Evolutionary conservation across 805 yeast species (phyloP).

Genomic region (Starmerella khaoyaiensis): DNA sequence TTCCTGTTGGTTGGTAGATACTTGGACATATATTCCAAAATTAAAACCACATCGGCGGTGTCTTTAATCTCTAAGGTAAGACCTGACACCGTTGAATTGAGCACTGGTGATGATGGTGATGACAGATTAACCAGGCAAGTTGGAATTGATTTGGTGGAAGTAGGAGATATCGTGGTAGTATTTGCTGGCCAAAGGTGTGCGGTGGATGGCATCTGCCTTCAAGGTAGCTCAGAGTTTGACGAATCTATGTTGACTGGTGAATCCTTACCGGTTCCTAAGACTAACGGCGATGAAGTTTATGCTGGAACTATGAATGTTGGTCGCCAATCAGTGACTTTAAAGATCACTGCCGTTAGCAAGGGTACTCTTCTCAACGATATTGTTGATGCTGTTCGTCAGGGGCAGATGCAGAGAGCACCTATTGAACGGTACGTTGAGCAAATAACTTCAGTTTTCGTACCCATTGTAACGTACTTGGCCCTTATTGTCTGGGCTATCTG

Average conservation of each 20-base stretch:
- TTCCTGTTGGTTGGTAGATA: slow-evolving; percentile 59
- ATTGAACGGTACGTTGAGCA: slow-evolving; percentile 58
- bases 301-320: slow-evolving; percentile 64
- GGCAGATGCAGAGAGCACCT: slow-evolving; percentile 61
- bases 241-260: slow-evolving; percentile 91
- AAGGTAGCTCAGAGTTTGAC: slow-evolving; percentile 73
- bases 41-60: slow-evolving; percentile 54
- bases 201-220: slow-evolving; percentile 56
- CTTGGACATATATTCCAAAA: slow-evolving; percentile 53
- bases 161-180: slow-evolving; percentile 62
- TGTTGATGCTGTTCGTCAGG: slow-evolving; percentile 55
- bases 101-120: background rate
- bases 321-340: slow-evolving; percentile 39
- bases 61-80: slow-evolving; percentile 41
- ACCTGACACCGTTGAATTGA: slow-evolving; percentile 31
- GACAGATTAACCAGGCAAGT: background rate
- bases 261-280: slow-evolving; percentile 42
- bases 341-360: slow-evolving; percentile 45
- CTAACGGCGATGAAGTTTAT: slow-evolving; percentile 51
- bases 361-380: slow-evolving; percentile 59
- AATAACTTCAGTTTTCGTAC: slow-evolving; percentile 61
- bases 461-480: slow-evolving; percentile 49
- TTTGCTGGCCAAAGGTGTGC: slow-evolving; percentile 39
- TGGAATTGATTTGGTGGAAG: slow-evolving; percentile 42
- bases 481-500: slow-evolving; percentile 56